A percentile compares a stretch with the other conserved stretches of the same genome.
Evolutionary conservation across 768 basidiomycete genomes (phyloP).

Genomic region (Lactifluus piperatus): DNA sequence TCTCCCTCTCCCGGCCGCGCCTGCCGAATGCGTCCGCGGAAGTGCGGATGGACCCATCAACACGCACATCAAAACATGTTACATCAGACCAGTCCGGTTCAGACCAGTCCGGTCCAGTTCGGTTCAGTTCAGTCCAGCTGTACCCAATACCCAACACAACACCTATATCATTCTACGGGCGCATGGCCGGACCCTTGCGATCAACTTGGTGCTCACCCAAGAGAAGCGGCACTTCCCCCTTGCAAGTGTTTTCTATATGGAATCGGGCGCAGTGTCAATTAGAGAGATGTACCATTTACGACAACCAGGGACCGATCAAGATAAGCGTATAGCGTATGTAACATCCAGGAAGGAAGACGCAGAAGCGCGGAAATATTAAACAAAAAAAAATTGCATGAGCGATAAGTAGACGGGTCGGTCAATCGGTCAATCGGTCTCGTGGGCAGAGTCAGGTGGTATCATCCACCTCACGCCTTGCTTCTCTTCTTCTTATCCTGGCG

Average conservation of each 20-base stretch:
- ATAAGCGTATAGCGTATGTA: slow-evolving; percentile 20
- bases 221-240: neutral
- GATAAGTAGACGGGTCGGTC: neutral
- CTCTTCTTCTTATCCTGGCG: slow-evolving; percentile 38
- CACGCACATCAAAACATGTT: too few species aligned
- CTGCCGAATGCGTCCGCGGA: slow-evolving; percentile 10
- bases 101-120: neutral
- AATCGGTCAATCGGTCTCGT: slow-evolving; percentile 7
- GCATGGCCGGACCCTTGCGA: neutral
- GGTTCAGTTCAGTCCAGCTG: neutral
- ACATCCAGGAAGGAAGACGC: slow-evolving; percentile 10
- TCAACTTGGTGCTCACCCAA: neutral
- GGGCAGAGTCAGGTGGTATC: slow-evolving; percentile 11
- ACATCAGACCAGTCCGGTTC: neutral
- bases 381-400: neutral
- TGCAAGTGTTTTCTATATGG: slow-evolving; percentile 1
- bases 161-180: neutral
- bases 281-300: slow-evolving; percentile 2
- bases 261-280: slow-evolving; percentile 4
- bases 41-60: slow-evolving; percentile 1
- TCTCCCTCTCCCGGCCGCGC: slow-evolving; percentile 6
- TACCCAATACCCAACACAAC: neutral
- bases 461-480: slow-evolving; percentile 31
- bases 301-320: slow-evolving; percentile 15
- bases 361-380: slow-evolving; percentile 7